Evolutionary conservation across 306 rosid genomes (phyloP).

Genomic region (Sesbania bispinosa): DNA sequence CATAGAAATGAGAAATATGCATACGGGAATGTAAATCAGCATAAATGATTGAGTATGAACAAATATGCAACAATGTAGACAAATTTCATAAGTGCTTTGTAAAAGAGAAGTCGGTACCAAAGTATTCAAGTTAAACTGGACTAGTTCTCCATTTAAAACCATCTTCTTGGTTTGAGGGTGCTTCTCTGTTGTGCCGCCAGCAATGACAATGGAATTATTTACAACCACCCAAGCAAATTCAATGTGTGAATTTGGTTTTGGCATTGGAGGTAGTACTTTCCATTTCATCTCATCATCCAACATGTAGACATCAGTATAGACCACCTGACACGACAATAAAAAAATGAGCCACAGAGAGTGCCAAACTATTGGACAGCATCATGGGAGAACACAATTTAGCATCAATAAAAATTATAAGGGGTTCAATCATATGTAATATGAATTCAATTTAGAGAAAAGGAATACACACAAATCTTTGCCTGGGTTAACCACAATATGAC

Average conservation of each 20-base stretch:
- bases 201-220: constrained; percentile 70
- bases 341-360: not conserved
- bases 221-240: constrained; percentile 77
- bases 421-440: not conserved
- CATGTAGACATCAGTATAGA: constrained; percentile 79
- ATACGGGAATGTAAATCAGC: not conserved
- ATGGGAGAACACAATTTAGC: not conserved
- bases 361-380: no score
- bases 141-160: constrained; percentile 85
- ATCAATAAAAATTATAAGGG: not conserved
- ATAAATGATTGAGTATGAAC: constrained; percentile 3
- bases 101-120: constrained; percentile 36
- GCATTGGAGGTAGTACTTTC: constrained; percentile 73
- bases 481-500: not conserved
- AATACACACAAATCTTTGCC: not conserved
- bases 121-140: constrained; percentile 61
- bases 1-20: not conserved
- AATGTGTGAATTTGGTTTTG: constrained; percentile 81
- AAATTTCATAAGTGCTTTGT: not conserved
- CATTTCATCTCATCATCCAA: constrained; percentile 81
- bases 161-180: constrained; percentile 77
- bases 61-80: constrained; percentile 19
- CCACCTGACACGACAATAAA: constrained; percentile 60
- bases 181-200: constrained; percentile 92
- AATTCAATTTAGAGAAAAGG: not conserved